Conservation (phyloP, 495 filamentous ascomycete species). For the Alectoria sarmentosa region DNA sequence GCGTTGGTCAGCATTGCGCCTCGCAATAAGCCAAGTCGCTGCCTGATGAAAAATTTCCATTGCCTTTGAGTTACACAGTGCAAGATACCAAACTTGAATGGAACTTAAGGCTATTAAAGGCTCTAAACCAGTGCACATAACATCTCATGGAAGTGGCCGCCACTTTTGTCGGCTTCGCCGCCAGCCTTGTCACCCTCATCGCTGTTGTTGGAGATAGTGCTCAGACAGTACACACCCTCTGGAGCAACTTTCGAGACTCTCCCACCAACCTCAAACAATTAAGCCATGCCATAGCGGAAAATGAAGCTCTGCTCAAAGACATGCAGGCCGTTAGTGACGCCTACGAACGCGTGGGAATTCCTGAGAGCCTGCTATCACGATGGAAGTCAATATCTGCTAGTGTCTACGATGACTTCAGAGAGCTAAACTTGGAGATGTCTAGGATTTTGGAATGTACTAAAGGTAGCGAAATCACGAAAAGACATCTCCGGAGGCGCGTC, state of each 20-base stretch:
- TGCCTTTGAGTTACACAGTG: not conserved
- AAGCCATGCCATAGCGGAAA: not conserved
- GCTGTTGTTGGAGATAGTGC: not conserved
- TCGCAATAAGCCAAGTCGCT: not conserved
- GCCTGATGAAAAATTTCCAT: not conserved
- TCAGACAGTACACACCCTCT: not conserved
- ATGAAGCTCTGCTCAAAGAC: slow-evolving; percentile 3
- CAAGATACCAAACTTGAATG: not conserved
- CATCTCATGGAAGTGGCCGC: not conserved
- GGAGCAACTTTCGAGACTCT: not conserved
- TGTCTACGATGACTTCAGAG: not conserved
- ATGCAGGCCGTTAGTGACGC: slow-evolving; percentile 3
- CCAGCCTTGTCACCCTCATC: not conserved
- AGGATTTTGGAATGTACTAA: slow-evolving; percentile 1
- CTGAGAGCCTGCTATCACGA: not conserved
- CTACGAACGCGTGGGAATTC: not conserved
- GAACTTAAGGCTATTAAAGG: not conserved
- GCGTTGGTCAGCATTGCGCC: not conserved
- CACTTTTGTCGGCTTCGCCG: slow-evolving; percentile 1
- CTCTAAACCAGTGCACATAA: not conserved
- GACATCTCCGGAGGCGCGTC: not conserved
- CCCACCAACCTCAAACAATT: not conserved
- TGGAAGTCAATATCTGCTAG: not conserved
- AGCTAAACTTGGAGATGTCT: not conserved
- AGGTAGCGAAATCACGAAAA: not conserved